Percentiles rank a stretch among this genome's conserved stretches.
These are phyloP conservation scores for Solioccasus polychromus DNA, from an alignment of 768 basidiomycete genomes.

Conservation along the genomic window DNA sequence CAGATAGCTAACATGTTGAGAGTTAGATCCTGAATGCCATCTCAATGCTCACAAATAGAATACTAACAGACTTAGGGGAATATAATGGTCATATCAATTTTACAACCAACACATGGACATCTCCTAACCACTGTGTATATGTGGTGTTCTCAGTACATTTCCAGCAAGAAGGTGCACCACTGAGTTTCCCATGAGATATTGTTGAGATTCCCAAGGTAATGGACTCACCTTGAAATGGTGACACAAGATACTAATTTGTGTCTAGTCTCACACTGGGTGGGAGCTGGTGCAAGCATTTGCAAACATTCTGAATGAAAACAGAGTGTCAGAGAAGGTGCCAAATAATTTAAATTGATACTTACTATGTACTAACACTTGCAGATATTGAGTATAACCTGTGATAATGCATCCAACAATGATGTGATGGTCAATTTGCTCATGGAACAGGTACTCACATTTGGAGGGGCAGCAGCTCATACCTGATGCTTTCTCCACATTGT, in stretches of 20 bases:
- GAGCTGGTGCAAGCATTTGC: conserved; percentile 6
- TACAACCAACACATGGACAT: neutral
- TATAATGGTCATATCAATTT: neutral
- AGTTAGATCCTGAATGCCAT: neutral
- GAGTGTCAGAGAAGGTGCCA: conserved; percentile 16
- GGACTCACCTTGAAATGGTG: neutral
- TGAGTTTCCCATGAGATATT: conserved; percentile 1
- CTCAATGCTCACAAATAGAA: too few species aligned
- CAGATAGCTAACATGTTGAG: neutral
- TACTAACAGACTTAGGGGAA: neutral
- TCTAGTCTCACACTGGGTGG: neutral
- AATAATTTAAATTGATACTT: neutral
- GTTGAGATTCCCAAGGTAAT: neutral
- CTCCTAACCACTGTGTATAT: neutral
- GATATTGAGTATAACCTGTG: conserved; percentile 19
- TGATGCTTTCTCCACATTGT: conserved; percentile 41
- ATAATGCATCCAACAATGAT: conserved; percentile 30
- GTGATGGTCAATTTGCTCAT: conserved; percentile 19
- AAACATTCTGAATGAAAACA: conserved; percentile 19
- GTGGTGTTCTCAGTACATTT: neutral
- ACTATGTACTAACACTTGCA: neutral
- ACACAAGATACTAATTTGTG: neutral
- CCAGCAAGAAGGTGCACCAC: neutral
- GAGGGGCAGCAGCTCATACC: conserved; percentile 22
- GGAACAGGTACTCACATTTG: conserved; percentile 20